Base-by-base conservation (phyloP, 306 rosid species). In the Sesbania bispinosa region DNA sequence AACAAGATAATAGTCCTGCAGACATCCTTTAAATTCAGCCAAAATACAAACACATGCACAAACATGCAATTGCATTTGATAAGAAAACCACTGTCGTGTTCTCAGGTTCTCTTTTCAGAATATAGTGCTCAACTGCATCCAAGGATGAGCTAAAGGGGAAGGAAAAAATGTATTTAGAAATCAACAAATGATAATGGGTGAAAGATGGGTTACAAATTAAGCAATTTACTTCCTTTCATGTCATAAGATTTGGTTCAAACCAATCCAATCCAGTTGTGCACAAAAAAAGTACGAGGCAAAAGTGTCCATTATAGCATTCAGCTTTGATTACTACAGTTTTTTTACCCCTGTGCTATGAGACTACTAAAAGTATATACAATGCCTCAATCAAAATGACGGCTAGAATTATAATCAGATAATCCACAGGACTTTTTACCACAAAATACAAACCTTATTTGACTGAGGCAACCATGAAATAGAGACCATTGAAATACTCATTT, bases 191-290 rank as follows among this genome's bases (percentile, higher is more conserved):
- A 32, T 60, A 69, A 51, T 8, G 10, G 54, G 29, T 38, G 39
- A 61, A 50, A n/a, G 16, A 24, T 48, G 18, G 10, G 24, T 65
- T 38, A 47, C 50, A 79, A 14, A 57, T 26, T 62, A 50, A 64
- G 47, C 18, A 19, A 41, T 41, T 15, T 65, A 48, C 21, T 64
- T 35, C 27, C 19, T 63, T 62, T 45, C 26, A 79, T 26, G 20
- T 8, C 66, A 72, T 6, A 71, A 52, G 42, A 62, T 51, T 53
- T n/a, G 53, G 72, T 52, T 41, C 9, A 41, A 70, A 62, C 35
- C 71, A 62, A 29, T 45, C 23, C 38, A 62, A 29, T 33, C 51
- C 45, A 39, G 38, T 14, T 71, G 59, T 29, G 23, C 52, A 63
- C n/a, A 59, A 69, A 62, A 41, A 61, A 20, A 30, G 45, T 42